Conservation (phyloP, 164 flowering plant genomes). For the Stephania japonica region DNA sequence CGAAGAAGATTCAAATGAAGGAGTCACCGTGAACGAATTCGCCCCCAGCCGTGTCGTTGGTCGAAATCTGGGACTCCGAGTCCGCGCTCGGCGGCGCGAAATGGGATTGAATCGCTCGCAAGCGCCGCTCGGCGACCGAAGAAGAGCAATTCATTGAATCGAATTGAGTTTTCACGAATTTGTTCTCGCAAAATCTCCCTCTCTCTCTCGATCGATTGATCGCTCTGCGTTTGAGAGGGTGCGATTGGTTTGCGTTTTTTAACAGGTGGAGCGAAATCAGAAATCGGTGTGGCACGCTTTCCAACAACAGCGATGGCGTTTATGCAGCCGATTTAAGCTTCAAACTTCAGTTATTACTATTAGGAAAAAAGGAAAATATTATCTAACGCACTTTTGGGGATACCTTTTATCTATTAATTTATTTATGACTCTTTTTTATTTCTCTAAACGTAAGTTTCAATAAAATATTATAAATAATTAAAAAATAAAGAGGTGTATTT, state of each 20-base stretch:
- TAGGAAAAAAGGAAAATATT: too few relatives aligned
- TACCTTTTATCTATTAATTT: too few relatives aligned
- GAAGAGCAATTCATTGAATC: neutral
- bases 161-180: neutral
- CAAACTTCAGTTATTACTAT: neutral
- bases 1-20: neutral
- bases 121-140: conserved; percentile 28
- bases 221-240: too few relatives aligned
- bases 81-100: conserved; percentile 17
- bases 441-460: too few relatives aligned
- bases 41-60: conserved; percentile 28
- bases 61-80: conserved; percentile 11
- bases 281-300: conserved; percentile 10
- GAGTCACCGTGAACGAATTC: conserved; percentile 29
- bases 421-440: too few relatives aligned
- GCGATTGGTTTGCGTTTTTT: too few relatives aligned
- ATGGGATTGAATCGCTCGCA: conserved; percentile 33
- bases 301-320: conserved; percentile 12
- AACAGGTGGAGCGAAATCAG: neutral
- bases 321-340: conserved; percentile 11
- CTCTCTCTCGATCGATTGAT: too few relatives aligned
- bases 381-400: too few relatives aligned
- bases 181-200: neutral
- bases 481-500: too few relatives aligned
- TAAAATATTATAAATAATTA: too few relatives aligned